These are phyloP conservation scores for Colletotrichum limetticola DNA, from an alignment of 2,329 filamentous ascomycete species.

Conservation along the genomic window DNA sequence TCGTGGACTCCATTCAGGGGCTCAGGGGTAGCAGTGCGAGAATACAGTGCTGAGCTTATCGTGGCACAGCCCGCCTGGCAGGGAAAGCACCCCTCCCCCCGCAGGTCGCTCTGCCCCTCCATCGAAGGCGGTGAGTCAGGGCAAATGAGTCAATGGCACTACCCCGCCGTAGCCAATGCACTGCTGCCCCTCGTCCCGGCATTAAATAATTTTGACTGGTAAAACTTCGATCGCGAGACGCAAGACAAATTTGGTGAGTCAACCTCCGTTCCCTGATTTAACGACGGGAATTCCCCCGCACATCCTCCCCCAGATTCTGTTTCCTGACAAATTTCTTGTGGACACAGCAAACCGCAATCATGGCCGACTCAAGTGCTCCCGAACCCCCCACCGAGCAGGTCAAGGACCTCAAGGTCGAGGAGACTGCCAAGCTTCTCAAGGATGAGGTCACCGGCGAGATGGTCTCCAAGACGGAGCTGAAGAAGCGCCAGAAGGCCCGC, in stretches of 20 bases:
- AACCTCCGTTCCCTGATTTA: background rate
- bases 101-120: slow-evolving; percentile 28
- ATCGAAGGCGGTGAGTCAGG: slow-evolving; percentile 33
- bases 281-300: background rate
- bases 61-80: background rate
- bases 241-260: slow-evolving; percentile 30
- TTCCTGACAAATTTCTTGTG: background rate
- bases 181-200: slow-evolving; percentile 29
- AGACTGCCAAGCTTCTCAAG: slow-evolving; percentile 72
- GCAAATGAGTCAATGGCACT: slow-evolving; percentile 32
- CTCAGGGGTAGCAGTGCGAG: background rate
- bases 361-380: slow-evolving; percentile 45
- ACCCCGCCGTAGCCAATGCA: slow-evolving; percentile 34
- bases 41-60: background rate
- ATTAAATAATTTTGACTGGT: slow-evolving; percentile 24
- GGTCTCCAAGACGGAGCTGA: slow-evolving; percentile 87
- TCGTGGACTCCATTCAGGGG: background rate
- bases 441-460: slow-evolving; percentile 95
- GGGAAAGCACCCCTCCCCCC: slow-evolving; percentile 23
- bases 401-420: slow-evolving; percentile 31
- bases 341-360: slow-evolving; percentile 25
- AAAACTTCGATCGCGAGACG: slow-evolving; percentile 26
- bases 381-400: slow-evolving; percentile 62
- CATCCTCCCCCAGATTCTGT: background rate
- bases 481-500: slow-evolving; percentile 94